Evolutionary conservation across 176 grass and related monocot genomes (phyloP).

Genomic region (Oryza meridionalis): DNA sequence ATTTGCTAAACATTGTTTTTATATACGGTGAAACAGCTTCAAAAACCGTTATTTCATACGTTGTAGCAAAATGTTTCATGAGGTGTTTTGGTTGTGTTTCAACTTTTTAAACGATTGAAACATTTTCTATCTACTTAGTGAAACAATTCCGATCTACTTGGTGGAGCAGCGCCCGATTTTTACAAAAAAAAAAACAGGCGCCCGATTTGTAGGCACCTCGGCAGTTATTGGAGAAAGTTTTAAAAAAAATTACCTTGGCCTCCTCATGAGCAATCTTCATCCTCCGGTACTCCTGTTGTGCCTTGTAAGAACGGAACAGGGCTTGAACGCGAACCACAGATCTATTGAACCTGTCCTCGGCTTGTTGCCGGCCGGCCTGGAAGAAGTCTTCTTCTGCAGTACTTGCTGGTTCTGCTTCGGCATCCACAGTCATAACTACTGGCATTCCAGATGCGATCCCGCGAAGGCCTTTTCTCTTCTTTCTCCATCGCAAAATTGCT

Average conservation of each 20-base stretch:
- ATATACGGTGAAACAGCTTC: too few relatives aligned
- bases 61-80: too few relatives aligned
- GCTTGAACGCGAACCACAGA: constrained; percentile 87
- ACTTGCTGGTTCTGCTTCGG: constrained; percentile 49
- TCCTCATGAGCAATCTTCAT: constrained; percentile 83
- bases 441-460: constrained; percentile 73
- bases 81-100: too few relatives aligned
- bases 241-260: constrained; percentile 60
- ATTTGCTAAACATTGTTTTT: too few relatives aligned
- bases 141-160: too few relatives aligned
- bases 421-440: constrained; percentile 63
- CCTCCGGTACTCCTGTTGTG: constrained; percentile 93
- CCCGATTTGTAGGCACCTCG: too few relatives aligned
- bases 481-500: constrained; percentile 92
- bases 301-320: constrained; percentile 87
- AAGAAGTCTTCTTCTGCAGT: constrained; percentile 93
- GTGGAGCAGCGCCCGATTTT: too few relatives aligned
- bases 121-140: too few relatives aligned
- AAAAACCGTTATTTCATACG: too few relatives aligned
- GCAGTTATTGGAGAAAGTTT: background rate
- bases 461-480: constrained; percentile 86
- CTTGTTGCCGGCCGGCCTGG: constrained; percentile 71
- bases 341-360: constrained; percentile 79
- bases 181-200: too few relatives aligned
- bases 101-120: too few relatives aligned